Conservation (phyloP, 306 rosid genomes). For the Casuarina equisetifolia region DNA sequence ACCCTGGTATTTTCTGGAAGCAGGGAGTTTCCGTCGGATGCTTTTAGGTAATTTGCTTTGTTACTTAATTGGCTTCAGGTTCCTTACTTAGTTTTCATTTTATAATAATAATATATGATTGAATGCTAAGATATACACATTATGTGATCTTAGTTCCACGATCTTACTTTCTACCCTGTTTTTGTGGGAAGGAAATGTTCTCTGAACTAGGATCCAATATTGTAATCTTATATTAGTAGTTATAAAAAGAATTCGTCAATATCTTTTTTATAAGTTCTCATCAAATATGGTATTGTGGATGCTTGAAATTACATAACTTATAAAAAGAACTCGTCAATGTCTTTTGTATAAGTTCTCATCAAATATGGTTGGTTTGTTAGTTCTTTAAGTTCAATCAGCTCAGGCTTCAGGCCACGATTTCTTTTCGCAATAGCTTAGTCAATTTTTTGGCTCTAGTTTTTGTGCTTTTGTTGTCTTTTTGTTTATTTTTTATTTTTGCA, state of each 20-base stretch:
- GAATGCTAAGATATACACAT: too few relatives aligned
- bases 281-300: too few relatives aligned
- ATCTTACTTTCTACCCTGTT: too few relatives aligned
- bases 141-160: too few relatives aligned
- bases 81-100: background rate
- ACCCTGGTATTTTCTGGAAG: background rate
- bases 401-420: slow-evolving; percentile 2
- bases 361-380: background rate
- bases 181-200: too few relatives aligned
- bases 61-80: background rate
- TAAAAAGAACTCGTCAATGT: background rate
- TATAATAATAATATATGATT: background rate
- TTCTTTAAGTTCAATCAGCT: slow-evolving; percentile 16
- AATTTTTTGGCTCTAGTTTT: background rate
- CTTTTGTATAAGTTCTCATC: too few relatives aligned
- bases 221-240: too few relatives aligned
- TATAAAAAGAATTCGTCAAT: background rate
- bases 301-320: background rate
- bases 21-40: background rate
- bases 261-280: background rate
- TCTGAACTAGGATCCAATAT: too few relatives aligned
- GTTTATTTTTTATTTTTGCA: too few relatives aligned
- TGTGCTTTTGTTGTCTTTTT: background rate
- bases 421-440: background rate
- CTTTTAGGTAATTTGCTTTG: background rate